Base-by-base conservation (phyloP, 768 basidiomycete species). In the Boletus fagicola region DNA sequence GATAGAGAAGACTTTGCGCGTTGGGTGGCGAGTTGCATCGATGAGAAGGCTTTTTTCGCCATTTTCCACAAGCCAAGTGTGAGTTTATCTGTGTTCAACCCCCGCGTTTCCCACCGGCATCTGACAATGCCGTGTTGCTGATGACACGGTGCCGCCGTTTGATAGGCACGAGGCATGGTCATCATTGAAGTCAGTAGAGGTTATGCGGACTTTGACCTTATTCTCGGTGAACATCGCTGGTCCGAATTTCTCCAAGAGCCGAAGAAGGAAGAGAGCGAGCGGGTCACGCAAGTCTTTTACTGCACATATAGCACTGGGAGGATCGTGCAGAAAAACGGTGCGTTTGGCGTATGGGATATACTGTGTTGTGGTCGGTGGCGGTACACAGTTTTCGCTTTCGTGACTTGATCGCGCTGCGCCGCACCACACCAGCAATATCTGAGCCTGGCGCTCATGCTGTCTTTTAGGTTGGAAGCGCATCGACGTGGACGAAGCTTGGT, bases 381-480 rank as follows among this genome's bases (percentile, higher is more conserved):
- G 13, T 26, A 36, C 31, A 31, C 10, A 7, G 13, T 13, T 39
- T 12, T 50, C 18, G 26, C 35, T 54, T 52, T 33, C 49, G 10
- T 43, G 22, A 1, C 55, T 28, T 40, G 24, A 38, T 28, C 31
- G 15, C 12, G 16, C 44, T 42, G 6, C 8, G 10, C 50, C 35
- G n/a, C 54, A 43, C 26, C 10, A 22, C 49, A 51, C 49, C 54
- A 13, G 20, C 47, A 4, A 39, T 31, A 10, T 62, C 35, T 13
- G 12, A 26, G 18, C n/a, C 28, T 48, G 15, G 13, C 8, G 8
- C 44, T 59, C 28, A 59, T 43, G 2, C 5, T 13, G 15, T 26
- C 26, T 33, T 51, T 13, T 40, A 80, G 79, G 79, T 8, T 81
- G 79, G 79, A 82, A 80, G 62, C 73, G 77, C 12, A 70, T 80